Evolutionary conservation across 495 filamentous ascomycete species (phyloP).

Genomic region (Jackrogersella minutella): DNA sequence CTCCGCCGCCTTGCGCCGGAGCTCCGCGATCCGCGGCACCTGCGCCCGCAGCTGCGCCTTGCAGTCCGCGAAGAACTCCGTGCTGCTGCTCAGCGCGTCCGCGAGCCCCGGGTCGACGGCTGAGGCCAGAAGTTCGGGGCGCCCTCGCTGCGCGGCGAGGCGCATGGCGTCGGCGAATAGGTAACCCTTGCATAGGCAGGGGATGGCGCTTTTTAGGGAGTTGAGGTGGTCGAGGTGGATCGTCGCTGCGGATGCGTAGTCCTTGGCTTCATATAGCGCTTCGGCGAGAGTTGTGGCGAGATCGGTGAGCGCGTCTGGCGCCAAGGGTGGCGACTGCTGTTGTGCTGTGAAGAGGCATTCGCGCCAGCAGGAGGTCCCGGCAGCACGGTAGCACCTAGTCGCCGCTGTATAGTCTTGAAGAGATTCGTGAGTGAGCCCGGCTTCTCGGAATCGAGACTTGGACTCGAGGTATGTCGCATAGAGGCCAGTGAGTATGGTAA

Average conservation of each 20-base stretch:
- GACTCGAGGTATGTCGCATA: slow-evolving; percentile 81
- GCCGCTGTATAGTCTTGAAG: slow-evolving; percentile 75
- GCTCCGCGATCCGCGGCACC: slow-evolving; percentile 81
- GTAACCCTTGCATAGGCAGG: slow-evolving; percentile 81
- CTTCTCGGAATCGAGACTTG: slow-evolving; percentile 79
- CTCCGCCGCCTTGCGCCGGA: slow-evolving; percentile 77
- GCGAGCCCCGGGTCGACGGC: slow-evolving; percentile 77
- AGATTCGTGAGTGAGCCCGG: slow-evolving; percentile 87
- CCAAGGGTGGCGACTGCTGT: slow-evolving; percentile 62
- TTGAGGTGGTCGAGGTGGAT: slow-evolving; percentile 83
- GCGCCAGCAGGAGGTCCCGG: slow-evolving; percentile 78
- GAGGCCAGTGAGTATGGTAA: slow-evolving; percentile 68
- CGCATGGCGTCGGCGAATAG: slow-evolving; percentile 85
- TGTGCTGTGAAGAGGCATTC: slow-evolving; percentile 85
- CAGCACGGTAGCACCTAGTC: slow-evolving; percentile 78
- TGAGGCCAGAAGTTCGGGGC: slow-evolving; percentile 56
- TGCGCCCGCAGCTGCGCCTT: slow-evolving; percentile 83
- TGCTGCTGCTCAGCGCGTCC: slow-evolving; percentile 78
- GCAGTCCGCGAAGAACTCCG: slow-evolving; percentile 92
- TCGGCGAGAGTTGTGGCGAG: slow-evolving; percentile 75
- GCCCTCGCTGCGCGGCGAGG: slow-evolving; percentile 57
- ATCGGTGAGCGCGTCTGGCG: slow-evolving; percentile 61
- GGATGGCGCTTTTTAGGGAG: slow-evolving; percentile 71
- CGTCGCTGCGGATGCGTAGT: slow-evolving; percentile 78
- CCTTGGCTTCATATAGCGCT: slow-evolving; percentile 77